phyloP scores from a whole-genome alignment of 2,329 filamentous ascomycete species.

The Aspergillus transmontanensis region DNA sequence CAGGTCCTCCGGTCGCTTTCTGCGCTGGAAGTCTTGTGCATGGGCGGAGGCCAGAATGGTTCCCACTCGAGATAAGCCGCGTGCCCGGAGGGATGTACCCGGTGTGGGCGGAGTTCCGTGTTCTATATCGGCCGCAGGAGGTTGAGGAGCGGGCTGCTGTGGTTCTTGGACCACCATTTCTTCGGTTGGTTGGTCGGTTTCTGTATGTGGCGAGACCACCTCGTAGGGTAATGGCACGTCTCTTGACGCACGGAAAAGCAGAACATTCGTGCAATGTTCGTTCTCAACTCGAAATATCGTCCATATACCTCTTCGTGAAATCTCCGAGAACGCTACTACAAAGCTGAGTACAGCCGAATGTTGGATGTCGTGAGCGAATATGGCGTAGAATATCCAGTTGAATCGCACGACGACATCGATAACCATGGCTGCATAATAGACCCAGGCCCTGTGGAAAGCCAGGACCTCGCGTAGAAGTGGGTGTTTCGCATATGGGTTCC shows the following conservation, averaged over 20 bases:
- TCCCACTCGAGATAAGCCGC: conserved; percentile 55
- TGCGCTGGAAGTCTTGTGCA: conserved; percentile 88
- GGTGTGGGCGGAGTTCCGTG: conserved; percentile 29
- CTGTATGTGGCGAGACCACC: conserved; percentile 31
- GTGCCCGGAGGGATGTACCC: conserved; percentile 28
- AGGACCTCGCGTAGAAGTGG: conserved; percentile 74
- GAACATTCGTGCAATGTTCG: conserved; percentile 92
- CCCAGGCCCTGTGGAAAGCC: conserved; percentile 75
- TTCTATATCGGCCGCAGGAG: conserved; percentile 30
- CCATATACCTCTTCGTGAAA: conserved; percentile 87
- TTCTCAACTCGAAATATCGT: conserved; percentile 93
- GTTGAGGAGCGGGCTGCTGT: conserved; percentile 19
- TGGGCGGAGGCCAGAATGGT: conserved; percentile 82
- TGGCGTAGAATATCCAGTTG: conserved; percentile 91
- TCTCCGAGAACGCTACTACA: conserved; percentile 73
- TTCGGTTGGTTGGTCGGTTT: conserved; percentile 19
- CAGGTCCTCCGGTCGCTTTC: conserved; percentile 56
- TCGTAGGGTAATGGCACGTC: conserved; percentile 86
- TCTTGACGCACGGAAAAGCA: conserved; percentile 83
- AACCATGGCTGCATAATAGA: conserved; percentile 84
- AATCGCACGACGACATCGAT: conserved; percentile 85
- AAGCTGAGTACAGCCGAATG: conserved; percentile 85
- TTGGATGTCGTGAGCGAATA: conserved; percentile 77
- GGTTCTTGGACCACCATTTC: conserved; percentile 32
- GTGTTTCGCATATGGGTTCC: conserved; percentile 72